Evolutionary conservation across 352 stramenopile species (phyloP), one percentile per base, ranked within the genome.

Genomic region (Nothophytophthora sp.): DNA sequence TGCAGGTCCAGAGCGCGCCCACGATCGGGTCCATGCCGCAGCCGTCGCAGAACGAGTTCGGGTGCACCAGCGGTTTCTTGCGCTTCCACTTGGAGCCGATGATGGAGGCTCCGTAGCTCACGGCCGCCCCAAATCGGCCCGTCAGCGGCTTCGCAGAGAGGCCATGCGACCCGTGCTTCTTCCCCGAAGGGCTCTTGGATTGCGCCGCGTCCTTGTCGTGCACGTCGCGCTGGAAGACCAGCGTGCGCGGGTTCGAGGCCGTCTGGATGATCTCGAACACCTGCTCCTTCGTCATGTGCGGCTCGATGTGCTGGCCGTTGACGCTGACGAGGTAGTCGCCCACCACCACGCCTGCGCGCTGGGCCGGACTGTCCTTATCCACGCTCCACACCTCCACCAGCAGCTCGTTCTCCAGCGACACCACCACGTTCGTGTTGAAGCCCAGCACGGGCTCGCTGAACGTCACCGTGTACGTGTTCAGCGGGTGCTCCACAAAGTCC

Each of bases 1-100:
- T 88, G 56, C 82, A 93, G 2, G 69, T 81, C 76, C 75, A 93
- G 1, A 93, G 60, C 10, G 67, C 56, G 18, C 82, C 82, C 3
- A 64, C 52, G 51, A 93, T 83, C 20, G 82, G 75, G 24, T 88
- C 71, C 54, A 90, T 70, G 20, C 77, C 80, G 35, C 82, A 93
- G 39, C 80, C 80, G 45, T 88, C 80, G 36, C 82, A 93, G 45
- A 83, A 83, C 24, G 76, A 70, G 51, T 82, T 71, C 24, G 58
- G 50, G 52, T 90, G 80, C 42, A 90, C 75, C 0, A 83, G 53
- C 19, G 67, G 63, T 64, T 88, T 88, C 55, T 82, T 83, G 41
- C 80, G 77, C 41, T 86, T 87, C 55, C 81, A 80, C 48, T 70
- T 76, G 16, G 72, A 77, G 19, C 68, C 73, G 59, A 91, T 70